Base-by-base conservation (phyloP, 805 yeast species). In the Myxozyma geophila region DNA sequence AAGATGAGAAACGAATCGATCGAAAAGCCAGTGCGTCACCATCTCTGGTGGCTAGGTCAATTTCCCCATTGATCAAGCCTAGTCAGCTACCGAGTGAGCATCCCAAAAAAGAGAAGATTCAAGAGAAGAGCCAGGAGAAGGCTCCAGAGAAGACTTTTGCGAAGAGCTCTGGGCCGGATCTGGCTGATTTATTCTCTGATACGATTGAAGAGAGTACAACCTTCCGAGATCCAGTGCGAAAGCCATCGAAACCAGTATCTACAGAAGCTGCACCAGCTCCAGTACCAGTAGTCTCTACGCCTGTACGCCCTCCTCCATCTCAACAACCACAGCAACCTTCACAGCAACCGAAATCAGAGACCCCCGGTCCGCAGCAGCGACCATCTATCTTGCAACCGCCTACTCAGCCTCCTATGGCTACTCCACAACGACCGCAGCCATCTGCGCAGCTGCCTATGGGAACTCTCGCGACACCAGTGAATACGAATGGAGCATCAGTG, bases 121-220 rank as follows among this genome's bases (percentile, higher is more conserved):
- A 28, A 10, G 51, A 46, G 9, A 48, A 28, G 56, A 40, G 12
- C 12, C 50, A 28, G 28, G 28, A 28, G 28, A 28, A 28, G 28
- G 5, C 5, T 28, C 28, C 2, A 10, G 51, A 46, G 9, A 48
- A 28, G 56, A 40, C 15, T 3, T 43, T 15, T 2, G 3, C 47
- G 53, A 19, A 55, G 21, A 51, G 35, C 33, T 15, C 17, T 2
- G 67, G 67, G 19, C 67, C 67, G 36, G 66, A 64, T 12, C 37
- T 64, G 28, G 58, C 59, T 1, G 66, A 64, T 49, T 40, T 64
- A 28, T 64, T 64, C 43, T 57, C 66, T n/a, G 67, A 64, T 51
- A 28, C 60, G 21, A 17, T 37, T 4, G 63, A 59, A 1, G 56
- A 50, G 23, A 28, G 19, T n/a, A 13, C 13, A 9, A 40, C 40